Percentiles rank a stretch among this genome's conserved stretches.
These are phyloP conservation scores for Cystofilobasidium capitatum DNA, from an alignment of 768 basidiomycete species.

Conservation along the genomic window DNA sequence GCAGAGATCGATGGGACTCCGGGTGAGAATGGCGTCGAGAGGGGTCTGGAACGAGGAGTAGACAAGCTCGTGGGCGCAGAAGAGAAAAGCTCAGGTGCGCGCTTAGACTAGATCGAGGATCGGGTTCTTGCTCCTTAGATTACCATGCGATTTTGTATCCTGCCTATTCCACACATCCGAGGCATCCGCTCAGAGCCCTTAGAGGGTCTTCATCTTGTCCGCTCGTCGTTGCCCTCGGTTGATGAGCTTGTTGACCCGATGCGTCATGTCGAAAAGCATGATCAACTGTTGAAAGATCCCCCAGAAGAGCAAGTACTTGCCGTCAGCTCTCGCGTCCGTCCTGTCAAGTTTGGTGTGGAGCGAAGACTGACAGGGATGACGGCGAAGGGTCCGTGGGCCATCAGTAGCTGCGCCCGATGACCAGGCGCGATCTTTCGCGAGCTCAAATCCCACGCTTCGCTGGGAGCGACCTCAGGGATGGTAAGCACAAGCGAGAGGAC, in stretches of 20 bases:
- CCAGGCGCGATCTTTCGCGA: neutral
- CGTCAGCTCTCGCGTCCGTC: neutral
- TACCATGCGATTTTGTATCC: too few relatives aligned
- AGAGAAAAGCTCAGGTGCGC: too few relatives aligned
- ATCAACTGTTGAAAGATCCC: neutral
- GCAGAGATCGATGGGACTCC: too few relatives aligned
- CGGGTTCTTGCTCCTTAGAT: too few relatives aligned
- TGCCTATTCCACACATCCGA: too few relatives aligned
- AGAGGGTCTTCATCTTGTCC: neutral
- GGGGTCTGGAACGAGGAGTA: too few relatives aligned
- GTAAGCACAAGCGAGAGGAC: conserved; percentile 56
- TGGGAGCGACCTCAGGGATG: conserved; percentile 33
- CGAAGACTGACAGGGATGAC: conserved; percentile 46
- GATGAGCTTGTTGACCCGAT: neutral
- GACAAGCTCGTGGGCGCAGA: too few relatives aligned
- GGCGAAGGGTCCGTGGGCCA: conserved; percentile 67
- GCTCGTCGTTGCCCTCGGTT: neutral
- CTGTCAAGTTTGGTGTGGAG: neutral
- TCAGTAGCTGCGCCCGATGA: conserved; percentile 54
- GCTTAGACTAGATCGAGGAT: too few relatives aligned
- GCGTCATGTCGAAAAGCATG: neutral
- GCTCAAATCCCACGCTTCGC: neutral
- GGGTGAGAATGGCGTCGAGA: too few relatives aligned
- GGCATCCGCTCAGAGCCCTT: neutral
- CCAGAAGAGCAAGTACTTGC: too few relatives aligned